Base-by-base conservation (phyloP, 306 rosid genomes). In the Purshia tridentata region DNA sequence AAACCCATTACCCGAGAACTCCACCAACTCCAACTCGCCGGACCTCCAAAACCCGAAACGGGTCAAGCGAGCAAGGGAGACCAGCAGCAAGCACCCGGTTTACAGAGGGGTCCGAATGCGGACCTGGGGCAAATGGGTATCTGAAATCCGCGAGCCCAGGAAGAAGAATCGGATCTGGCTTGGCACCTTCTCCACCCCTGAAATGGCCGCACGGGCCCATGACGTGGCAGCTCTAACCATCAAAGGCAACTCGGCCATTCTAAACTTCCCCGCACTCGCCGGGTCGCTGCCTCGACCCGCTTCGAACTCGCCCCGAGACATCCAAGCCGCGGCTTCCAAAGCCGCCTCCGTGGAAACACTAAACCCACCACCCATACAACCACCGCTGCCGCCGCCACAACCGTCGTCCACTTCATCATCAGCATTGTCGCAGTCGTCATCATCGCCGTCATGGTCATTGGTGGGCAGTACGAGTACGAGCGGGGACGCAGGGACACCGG, bases 121-220 rank as follows among this genome's bases (percentile, higher is more conserved):
- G 57, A 64, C 90, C 0, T 94, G 99, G 99, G 99, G 99, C 5
- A 94, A 88, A 68, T 94, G 99, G 99, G 99, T 94, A 2, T 94
- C 99, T 29, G 99, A 94, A 88, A 94, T 94, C 81, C 89, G 99
- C 0, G 96, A 94, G 69, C 99, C 99, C 4, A 61, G 95, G 48
- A 94, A 94, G 80, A 94, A 94, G 72, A 94, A 82, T 68, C 87
- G 99, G 86, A 94, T 94, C 89, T 94, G 99, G 99, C 90, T 94
- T 0, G 99, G 99, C 0, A 94, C 99, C 4, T 94, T 86, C 79
- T 86, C 92, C 11, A 89, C 97, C 0, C 84, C 99, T 0, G 97
- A 94, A 81, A 94, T 94, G 99, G 99, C 99, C 4, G 99, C 99
- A 46, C 95, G 99, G 79, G 99, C 99, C 1, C 99, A 94, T 60